Base-by-base conservation (phyloP, 192 early-diverging fungal species). In the Coemansia sp. region DNA sequence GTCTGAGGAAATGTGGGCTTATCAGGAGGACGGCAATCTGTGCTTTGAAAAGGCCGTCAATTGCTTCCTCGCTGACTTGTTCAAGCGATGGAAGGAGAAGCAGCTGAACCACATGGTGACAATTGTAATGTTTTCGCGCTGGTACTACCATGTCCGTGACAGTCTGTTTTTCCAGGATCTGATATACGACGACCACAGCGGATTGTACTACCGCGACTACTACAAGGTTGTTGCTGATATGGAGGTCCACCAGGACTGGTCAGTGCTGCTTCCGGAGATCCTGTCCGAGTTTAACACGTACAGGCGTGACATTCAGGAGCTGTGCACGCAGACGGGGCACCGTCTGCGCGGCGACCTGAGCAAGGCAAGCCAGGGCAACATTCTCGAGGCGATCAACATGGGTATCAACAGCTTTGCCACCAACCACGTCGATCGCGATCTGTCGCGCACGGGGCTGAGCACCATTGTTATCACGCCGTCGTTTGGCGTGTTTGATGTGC, bases 1-100 rank as follows among this genome's bases (percentile, higher is more conserved):
- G 93, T 92, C 89, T 31, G 87, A 87, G 49, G 96, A 99, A 81
- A 99, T 97, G 95, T 95, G 92, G 92, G 90, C 95, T 39, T 97
- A 96, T 85, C 95, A 95, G 58, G 95, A 97, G 66, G 95, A 99
- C 68, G 95, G 95, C 8, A 93, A 97, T 71, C 77, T 99, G 25
- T 94, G 90, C 73, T 96, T 93, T 81, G 96, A 96, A 76, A 94
- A 94, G 74, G 91, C 89, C 5, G 88, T 97, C 49, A 88, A 92
- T 70, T 88, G 89, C 57, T 97, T 96, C 71, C 76, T 99, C 15
- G 90, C 92, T 0, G 89, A 94, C 51, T 80, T 99, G 56, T 97
- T 99, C 76, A 72, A 83, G 63, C 83, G 86, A 55, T 99, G 96
- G 96, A 88, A 87, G 64, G 83, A 86, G 6, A 67, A 81, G 23